These are phyloP conservation scores for Macrophomina pseudophaseolina DNA, from an alignment of 2,329 filamentous ascomycete species.

Conservation along the genomic window DNA sequence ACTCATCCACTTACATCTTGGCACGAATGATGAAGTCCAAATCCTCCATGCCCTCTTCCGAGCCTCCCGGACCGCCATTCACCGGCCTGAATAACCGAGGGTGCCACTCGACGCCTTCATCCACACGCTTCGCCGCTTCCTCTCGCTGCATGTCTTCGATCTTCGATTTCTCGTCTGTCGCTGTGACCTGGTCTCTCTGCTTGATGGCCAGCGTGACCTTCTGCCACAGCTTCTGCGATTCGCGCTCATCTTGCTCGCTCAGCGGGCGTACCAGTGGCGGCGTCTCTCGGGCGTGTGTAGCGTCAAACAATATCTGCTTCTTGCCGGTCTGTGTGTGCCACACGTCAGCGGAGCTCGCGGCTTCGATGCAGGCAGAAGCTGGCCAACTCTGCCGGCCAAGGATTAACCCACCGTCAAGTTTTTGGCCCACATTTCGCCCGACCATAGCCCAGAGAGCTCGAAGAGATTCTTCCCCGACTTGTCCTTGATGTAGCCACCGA, in stretches of 20 bases:
- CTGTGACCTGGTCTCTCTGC: constrained; percentile 82
- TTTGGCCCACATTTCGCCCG: constrained; percentile 91
- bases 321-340: constrained; percentile 72
- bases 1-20: constrained; percentile 66
- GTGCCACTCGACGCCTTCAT: constrained; percentile 83
- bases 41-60: constrained; percentile 83
- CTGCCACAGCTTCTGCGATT: constrained; percentile 88
- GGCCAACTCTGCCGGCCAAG: background rate
- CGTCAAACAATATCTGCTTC: constrained; percentile 89
- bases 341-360: constrained; percentile 20
- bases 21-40: constrained; percentile 96
- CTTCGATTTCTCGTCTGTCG: constrained; percentile 94
- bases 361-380: constrained; percentile 3
- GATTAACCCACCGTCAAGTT: constrained; percentile 68
- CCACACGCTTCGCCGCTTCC: constrained; percentile 79
- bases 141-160: constrained; percentile 92
- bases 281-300: constrained; percentile 75
- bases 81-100: constrained; percentile 84
- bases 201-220: constrained; percentile 82
- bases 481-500: constrained; percentile 88
- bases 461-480: constrained; percentile 85
- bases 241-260: constrained; percentile 84
- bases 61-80: constrained; percentile 69
- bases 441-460: constrained; percentile 92
- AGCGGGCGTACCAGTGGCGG: constrained; percentile 76